Evolutionary conservation across 129 eudicot species (phyloP).

Genomic region (Tagetes patula): DNA sequence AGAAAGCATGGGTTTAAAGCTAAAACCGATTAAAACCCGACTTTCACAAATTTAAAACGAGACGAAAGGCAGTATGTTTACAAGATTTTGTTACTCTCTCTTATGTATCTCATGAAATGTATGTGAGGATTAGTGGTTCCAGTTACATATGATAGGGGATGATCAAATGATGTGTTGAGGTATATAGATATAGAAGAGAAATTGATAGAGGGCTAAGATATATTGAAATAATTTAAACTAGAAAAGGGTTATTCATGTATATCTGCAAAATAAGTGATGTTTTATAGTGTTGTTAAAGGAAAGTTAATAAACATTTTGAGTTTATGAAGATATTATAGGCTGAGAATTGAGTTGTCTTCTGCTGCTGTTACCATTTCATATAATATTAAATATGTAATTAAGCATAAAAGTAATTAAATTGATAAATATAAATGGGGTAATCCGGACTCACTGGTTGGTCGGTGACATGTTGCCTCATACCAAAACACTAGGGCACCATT

Average conservation of each 20-base stretch:
- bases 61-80: slow-evolving; percentile 19
- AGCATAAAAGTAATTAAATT: neutral
- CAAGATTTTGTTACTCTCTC: slow-evolving; percentile 34
- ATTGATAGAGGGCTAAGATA: slow-evolving; percentile 24
- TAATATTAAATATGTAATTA: neutral
- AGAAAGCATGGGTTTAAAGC: slow-evolving; percentile 94
- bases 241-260: slow-evolving; percentile 30
- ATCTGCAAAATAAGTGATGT: slow-evolving; percentile 25
- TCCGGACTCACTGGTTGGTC: too few relatives aligned
- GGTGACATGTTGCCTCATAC: too few relatives aligned
- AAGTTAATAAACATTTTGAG: slow-evolving; percentile 16
- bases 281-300: slow-evolving; percentile 23
- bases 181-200: slow-evolving; percentile 39
- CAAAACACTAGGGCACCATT: too few relatives aligned
- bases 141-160: slow-evolving; percentile 22
- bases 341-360: neutral
- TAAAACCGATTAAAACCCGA: slow-evolving; percentile 89
- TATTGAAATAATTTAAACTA: slow-evolving; percentile 30
- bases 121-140: slow-evolving; percentile 29
- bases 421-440: neutral
- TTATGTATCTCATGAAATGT: slow-evolving; percentile 25
- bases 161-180: slow-evolving; percentile 18
- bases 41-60: slow-evolving; percentile 34
- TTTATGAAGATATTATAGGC: neutral
- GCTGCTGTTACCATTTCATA: neutral